These are phyloP conservation scores for Gastrolobium bilobum DNA, from an alignment of 306 rosid species.

Conservation along the genomic window DNA sequence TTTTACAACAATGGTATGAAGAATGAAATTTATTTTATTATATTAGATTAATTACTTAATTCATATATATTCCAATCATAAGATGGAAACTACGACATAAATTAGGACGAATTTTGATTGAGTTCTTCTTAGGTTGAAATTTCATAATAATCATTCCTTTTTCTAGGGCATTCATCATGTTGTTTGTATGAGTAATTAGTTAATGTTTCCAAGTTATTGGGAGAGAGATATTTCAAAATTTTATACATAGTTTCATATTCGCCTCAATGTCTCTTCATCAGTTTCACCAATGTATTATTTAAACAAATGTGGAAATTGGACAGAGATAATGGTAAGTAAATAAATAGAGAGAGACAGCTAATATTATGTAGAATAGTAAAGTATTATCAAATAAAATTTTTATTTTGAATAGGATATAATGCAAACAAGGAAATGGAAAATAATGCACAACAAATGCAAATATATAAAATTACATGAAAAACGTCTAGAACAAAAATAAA, in stretches of 20 bases:
- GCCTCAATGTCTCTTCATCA: not conserved
- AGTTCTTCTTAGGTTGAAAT: not conserved
- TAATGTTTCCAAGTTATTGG: not conserved
- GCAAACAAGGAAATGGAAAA: conserved; percentile 14
- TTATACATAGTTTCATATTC: too few species aligned
- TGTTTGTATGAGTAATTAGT: not conserved
- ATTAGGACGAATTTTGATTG: not conserved
- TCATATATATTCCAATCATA: too few species aligned
- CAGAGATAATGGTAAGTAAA: not conserved
- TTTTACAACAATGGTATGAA: too few species aligned
- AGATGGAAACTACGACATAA: not conserved
- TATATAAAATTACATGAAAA: not conserved
- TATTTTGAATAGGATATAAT: conserved; percentile 15
- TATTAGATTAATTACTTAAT: too few species aligned
- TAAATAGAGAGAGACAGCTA: not conserved
- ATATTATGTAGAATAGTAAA: not conserved
- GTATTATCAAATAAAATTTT: not conserved
- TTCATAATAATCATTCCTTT: not conserved
- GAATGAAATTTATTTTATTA: too few species aligned
- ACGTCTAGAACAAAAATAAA: not conserved
- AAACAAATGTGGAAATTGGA: not conserved
- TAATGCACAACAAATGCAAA: not conserved
- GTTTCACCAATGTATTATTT: not conserved
- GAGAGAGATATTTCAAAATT: not conserved
- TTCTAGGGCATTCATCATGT: not conserved